phyloP scores from a whole-genome alignment of 1,284 basidiomycete species.

The Cutaneotrichosporon mucoides region DNA sequence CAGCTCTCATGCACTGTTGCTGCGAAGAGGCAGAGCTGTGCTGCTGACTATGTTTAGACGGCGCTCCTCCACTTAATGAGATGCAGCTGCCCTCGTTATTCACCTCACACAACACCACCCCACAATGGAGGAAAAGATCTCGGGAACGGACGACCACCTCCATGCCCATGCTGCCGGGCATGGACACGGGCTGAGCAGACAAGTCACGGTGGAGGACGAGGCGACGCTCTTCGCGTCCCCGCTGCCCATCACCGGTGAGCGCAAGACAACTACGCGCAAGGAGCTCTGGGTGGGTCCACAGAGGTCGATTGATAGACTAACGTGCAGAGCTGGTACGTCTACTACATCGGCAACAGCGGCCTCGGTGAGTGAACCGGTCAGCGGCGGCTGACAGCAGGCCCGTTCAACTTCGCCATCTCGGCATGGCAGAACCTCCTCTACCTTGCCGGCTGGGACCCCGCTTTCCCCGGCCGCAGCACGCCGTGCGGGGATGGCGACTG shows the following conservation, averaged over 20 bases:
- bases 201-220: constrained; percentile 20
- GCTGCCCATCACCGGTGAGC: constrained; percentile 37
- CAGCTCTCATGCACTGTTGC: no score
- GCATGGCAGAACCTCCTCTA: constrained; percentile 46
- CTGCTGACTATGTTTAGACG: no score
- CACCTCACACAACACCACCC: background rate
- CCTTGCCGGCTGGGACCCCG: constrained; percentile 41
- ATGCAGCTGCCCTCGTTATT: no score
- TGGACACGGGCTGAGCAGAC: no score
- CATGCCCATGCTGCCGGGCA: no score
- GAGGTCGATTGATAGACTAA: no score
- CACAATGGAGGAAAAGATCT: no score
- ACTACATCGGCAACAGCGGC: constrained; percentile 45
- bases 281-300: constrained; percentile 34
- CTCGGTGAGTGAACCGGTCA: constrained; percentile 23
- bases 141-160: no score
- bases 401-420: constrained; percentile 46
- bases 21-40: no score
- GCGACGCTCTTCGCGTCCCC: constrained; percentile 39
- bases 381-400: constrained; percentile 20
- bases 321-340: constrained; percentile 38
- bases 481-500: constrained; percentile 32
- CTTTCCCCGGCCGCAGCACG: constrained; percentile 27
- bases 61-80: no score
- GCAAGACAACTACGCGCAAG: constrained; percentile 37